A percentile compares a stretch with the other conserved stretches of the same genome.
Conservation (phyloP, 2,329 filamentous ascomycete genomes). For the Onygenales sp. region DNA sequence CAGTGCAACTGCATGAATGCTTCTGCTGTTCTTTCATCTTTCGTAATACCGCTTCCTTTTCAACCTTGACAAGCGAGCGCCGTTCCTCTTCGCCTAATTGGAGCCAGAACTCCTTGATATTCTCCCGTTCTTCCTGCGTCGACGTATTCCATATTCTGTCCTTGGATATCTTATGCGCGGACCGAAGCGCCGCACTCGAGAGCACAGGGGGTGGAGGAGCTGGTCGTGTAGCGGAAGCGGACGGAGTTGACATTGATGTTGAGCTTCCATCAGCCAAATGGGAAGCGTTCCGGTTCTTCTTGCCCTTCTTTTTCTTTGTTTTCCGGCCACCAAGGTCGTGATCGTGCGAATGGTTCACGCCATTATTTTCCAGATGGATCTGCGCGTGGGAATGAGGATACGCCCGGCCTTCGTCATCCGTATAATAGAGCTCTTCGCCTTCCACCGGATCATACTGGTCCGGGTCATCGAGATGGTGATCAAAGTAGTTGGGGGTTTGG, state of each 20-base stretch:
- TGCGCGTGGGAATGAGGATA: conserved; percentile 20
- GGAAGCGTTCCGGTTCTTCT: conserved; percentile 25
- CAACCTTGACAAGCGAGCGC: conserved; percentile 90
- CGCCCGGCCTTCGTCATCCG: conserved; percentile 42
- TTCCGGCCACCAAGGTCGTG: conserved; percentile 21
- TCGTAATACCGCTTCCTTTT: conserved; percentile 93
- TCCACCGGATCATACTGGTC: conserved; percentile 37
- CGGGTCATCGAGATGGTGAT: conserved; percentile 22
- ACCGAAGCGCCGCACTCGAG: conserved; percentile 32
- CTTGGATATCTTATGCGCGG: conserved; percentile 45
- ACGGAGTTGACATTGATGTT: conserved; percentile 33
- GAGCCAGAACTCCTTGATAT: conserved; percentile 98
- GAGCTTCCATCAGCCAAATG: conserved; percentile 28
- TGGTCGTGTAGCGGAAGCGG: conserved; percentile 31
- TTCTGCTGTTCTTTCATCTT: conserved; percentile 99
- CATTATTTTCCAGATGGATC: conserved; percentile 14
- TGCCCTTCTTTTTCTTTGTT: conserved; percentile 33
- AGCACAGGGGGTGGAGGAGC: conserved; percentile 34
- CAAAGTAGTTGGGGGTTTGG: conserved; percentile 18
- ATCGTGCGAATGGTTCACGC: conserved; percentile 14
- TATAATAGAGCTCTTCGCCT: conserved; percentile 47
- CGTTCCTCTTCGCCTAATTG: conserved; percentile 88
- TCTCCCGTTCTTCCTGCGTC: conserved; percentile 85
- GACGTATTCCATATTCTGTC: conserved; percentile 98
- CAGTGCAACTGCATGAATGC: conserved; percentile 95